Base-by-base conservation (phyloP, 2,329 filamentous ascomycete genomes). In the Beauveria sp. region DNA sequence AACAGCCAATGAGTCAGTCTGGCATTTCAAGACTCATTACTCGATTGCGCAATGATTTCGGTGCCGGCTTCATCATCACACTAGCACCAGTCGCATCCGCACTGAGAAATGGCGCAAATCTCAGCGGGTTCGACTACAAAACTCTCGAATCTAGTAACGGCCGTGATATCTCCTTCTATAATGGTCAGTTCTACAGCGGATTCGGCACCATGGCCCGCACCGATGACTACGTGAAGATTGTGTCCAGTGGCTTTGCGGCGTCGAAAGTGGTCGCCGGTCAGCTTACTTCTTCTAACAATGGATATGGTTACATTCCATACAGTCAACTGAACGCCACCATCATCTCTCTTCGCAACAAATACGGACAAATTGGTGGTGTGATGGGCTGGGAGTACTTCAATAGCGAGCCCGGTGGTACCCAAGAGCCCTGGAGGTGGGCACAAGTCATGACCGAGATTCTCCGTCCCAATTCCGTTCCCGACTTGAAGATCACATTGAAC, bases 331-430 rank as follows among this genome's bases (percentile, higher is more conserved):
- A 74, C 7, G 56, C 66, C 1, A 79, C 78, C 4, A 67, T 83
- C 2, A 64, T 66, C 14, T 69, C 72, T 22, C 67, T 83, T 14
- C 68, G 73, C 18, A 65, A 63, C 3, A 70, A 72, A 63, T 91
- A 90, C 68, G 83, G 84, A 0, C 76, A 76, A 4, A 92, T 96
- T 69, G 92, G 91, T 1, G 92, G 92, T 0, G 85, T 96, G 2
- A 92, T 92, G 84, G 91, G 90, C 3, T 96, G 92, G 92, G 92
- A 96, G 74, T 96, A 92, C 69, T 96, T 91, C 76, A 93, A 94
- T 74, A 83, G 85, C 57, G 72, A 83, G 52, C 87, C 88, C 1
- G 83, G 84, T 5, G 83, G 82, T 53, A 68, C 70, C n/a, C 73
- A 75, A 18, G 75, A 77, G 61, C 88, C 89, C 0, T 92, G 87